phyloP scores from a whole-genome alignment of 2,329 filamentous ascomycete species.

The Microcyclosporella mali region DNA sequence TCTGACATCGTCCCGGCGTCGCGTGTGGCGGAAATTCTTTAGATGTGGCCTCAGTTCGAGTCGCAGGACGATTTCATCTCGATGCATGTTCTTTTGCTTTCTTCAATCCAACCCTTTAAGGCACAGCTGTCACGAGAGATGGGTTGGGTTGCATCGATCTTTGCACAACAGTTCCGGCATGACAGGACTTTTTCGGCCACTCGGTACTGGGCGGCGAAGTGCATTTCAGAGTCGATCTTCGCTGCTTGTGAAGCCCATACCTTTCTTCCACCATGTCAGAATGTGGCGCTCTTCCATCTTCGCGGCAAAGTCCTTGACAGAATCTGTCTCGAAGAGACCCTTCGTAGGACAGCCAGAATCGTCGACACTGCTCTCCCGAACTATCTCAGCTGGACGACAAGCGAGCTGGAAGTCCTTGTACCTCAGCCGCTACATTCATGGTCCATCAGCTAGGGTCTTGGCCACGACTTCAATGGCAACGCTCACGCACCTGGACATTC shows the following conservation, averaged over 20 bases:
- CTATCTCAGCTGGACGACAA: constrained; percentile 43
- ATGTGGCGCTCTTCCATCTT: constrained; percentile 57
- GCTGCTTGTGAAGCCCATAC: constrained; percentile 51
- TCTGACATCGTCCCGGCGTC: too few relatives aligned
- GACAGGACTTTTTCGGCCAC: too few relatives aligned
- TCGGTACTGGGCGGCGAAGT: too few relatives aligned
- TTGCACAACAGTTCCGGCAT: too few relatives aligned
- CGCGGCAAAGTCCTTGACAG: constrained; percentile 58
- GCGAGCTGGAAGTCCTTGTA: constrained; percentile 69
- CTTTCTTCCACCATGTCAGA: constrained; percentile 59
- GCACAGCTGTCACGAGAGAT: too few relatives aligned
- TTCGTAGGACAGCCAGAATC: constrained; percentile 28
- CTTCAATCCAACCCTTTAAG: too few relatives aligned
- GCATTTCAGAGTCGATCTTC: constrained; percentile 16
- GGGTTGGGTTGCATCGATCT: too few relatives aligned
- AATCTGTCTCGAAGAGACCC: constrained; percentile 51
- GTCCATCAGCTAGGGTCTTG: neutral
- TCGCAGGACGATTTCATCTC: too few relatives aligned
- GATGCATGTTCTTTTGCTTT: too few relatives aligned
- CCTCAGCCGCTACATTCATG: constrained; percentile 42
- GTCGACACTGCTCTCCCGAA: constrained; percentile 15
- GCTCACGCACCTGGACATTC: constrained; percentile 48
- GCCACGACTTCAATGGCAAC: neutral
- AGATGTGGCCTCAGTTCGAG: too few relatives aligned
- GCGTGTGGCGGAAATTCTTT: too few relatives aligned